Evolutionary conservation across 2,329 filamentous ascomycete genomes (phyloP).

Genomic region (Aspergillus terreus): DNA sequence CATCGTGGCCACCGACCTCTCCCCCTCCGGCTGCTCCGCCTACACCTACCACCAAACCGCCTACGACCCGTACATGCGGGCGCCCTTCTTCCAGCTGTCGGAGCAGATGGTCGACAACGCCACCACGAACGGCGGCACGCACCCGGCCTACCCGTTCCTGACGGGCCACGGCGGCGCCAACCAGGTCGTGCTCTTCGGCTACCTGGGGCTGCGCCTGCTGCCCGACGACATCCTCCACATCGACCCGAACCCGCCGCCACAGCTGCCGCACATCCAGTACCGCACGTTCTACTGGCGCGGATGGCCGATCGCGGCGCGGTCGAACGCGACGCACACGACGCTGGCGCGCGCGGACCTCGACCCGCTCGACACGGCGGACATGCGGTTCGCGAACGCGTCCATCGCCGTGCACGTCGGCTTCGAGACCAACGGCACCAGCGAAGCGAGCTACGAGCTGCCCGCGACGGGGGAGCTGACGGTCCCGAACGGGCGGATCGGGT

Average conservation of each 20-base stretch:
- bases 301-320: slow-evolving; percentile 57
- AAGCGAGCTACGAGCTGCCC: slow-evolving; percentile 41
- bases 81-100: slow-evolving; percentile 67
- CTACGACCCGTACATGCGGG: slow-evolving; percentile 60
- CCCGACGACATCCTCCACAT: slow-evolving; percentile 58
- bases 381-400: slow-evolving; percentile 48
- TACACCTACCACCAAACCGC: slow-evolving; percentile 66
- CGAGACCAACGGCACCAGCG: slow-evolving; percentile 29
- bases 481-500: slow-evolving; percentile 56
- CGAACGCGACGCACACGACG: slow-evolving; percentile 63
- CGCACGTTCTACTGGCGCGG: slow-evolving; percentile 66
- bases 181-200: slow-evolving; percentile 65
- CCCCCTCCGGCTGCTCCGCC: slow-evolving; percentile 63
- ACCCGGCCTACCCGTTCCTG: slow-evolving; percentile 67
- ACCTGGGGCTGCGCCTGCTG: slow-evolving; percentile 60
- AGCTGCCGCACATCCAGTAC: slow-evolving; percentile 59
- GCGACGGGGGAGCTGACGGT: slow-evolving; percentile 52
- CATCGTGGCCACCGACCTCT: slow-evolving; percentile 62
- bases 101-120: slow-evolving; percentile 64
- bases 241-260: slow-evolving; percentile 62
- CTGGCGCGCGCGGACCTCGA: slow-evolving; percentile 49
- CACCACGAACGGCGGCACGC: slow-evolving; percentile 59
- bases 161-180: slow-evolving; percentile 68
- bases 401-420: slow-evolving; percentile 59
- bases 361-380: slow-evolving; percentile 50